phyloP scores from a whole-genome alignment of 2,329 filamentous ascomycete species.

The Phialocephala sp. region DNA sequence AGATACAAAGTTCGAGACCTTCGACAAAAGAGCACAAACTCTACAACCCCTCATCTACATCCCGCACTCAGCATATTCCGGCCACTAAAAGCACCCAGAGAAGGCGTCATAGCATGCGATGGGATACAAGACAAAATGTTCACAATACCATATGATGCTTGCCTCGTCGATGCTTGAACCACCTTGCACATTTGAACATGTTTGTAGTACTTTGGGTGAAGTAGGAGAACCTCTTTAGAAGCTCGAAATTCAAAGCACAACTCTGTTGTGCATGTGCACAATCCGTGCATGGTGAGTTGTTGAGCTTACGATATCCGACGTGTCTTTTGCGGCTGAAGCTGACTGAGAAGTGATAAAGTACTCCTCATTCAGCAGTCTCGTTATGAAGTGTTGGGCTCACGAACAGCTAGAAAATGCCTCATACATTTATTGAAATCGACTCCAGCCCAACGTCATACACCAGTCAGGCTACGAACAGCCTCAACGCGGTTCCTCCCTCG shows the following conservation, averaged over 20 bases:
- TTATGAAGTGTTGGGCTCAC: background rate
- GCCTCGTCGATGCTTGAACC: background rate
- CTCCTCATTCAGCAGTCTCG: background rate
- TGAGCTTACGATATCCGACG: background rate
- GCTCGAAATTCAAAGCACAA: background rate
- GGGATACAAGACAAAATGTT: background rate
- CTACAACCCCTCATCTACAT: too few relatives aligned
- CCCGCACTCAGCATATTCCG: too few relatives aligned
- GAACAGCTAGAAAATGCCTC: background rate
- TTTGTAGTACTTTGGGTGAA: background rate
- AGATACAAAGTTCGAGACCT: background rate
- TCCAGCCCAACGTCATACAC: background rate
- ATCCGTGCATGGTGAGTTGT: background rate
- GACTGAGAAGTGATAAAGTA: background rate
- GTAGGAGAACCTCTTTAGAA: background rate
- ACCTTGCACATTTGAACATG: background rate
- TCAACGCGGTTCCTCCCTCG: background rate
- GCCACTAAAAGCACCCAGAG: background rate
- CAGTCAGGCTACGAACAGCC: background rate
- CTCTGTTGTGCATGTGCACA: background rate
- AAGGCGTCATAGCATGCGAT: background rate
- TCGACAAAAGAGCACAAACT: too few relatives aligned
- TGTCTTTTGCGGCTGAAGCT: too few relatives aligned
- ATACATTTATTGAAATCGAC: background rate
- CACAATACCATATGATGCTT: background rate